phyloP scores from a whole-genome alignment of 2,329 filamentous ascomycete genomes.

The Ilyonectria mors-panacis region DNA sequence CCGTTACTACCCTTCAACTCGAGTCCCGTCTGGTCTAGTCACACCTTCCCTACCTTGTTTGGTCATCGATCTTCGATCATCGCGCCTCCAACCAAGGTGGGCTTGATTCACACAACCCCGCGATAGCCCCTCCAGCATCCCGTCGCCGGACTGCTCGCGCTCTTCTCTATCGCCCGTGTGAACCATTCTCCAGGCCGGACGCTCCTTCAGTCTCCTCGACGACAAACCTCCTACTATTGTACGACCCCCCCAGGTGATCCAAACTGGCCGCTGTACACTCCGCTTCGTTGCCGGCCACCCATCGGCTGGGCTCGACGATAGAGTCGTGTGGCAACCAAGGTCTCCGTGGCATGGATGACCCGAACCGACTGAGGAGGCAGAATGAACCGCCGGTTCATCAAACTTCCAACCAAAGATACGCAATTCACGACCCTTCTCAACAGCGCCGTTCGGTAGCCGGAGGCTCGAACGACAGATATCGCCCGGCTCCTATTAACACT shows the following conservation, averaged over 20 bases:
- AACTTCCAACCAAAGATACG: constrained; percentile 68
- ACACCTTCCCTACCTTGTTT: constrained; percentile 46
- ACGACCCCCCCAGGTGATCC: constrained; percentile 28
- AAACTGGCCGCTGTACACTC: constrained; percentile 47
- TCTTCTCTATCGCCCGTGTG: constrained; percentile 22
- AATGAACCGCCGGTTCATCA: constrained; percentile 79
- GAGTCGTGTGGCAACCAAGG: constrained; percentile 67
- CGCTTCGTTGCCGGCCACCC: constrained; percentile 67
- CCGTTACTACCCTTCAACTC: constrained; percentile 43
- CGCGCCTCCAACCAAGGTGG: constrained; percentile 43
- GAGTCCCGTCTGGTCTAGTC: constrained; percentile 44
- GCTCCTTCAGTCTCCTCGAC: constrained; percentile 22
- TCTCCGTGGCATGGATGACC: constrained; percentile 82
- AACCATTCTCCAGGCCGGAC: constrained; percentile 19
- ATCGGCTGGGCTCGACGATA: constrained; percentile 74
- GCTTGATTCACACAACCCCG: constrained; percentile 45
- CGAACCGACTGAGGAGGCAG: constrained; percentile 80
- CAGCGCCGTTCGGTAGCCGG: constrained; percentile 56
- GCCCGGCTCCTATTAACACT: constrained; percentile 65
- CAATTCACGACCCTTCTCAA: constrained; percentile 65
- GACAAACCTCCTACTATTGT: constrained; percentile 26
- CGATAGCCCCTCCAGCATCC: constrained; percentile 45
- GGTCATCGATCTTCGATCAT: constrained; percentile 46
- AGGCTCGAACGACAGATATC: constrained; percentile 59
- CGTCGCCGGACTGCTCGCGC: constrained; percentile 28